These are phyloP conservation scores for Taiozyma onychis DNA, from an alignment of 1,139 yeast species.

Conservation along the genomic window DNA sequence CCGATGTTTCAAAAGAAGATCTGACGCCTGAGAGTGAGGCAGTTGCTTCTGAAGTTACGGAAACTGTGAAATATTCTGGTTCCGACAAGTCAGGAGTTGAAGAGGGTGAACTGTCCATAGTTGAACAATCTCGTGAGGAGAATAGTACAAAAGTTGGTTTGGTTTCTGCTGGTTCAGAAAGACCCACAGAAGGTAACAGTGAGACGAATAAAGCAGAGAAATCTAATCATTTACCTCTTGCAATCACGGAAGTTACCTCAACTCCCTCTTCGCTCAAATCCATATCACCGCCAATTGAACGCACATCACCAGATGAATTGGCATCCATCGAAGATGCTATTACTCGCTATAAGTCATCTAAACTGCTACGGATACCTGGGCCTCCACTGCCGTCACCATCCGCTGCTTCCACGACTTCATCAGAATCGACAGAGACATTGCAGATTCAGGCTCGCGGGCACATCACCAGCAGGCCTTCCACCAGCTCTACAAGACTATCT, in stretches of 20 bases:
- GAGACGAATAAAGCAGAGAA: neutral
- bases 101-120: neutral
- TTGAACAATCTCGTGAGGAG: neutral
- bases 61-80: neutral
- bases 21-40: neutral
- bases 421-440: neutral
- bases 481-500: constrained; percentile 1
- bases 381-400: constrained; percentile 1
- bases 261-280: neutral
- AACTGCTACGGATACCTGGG: neutral
- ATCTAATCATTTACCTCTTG: neutral
- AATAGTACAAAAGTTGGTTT: neutral
- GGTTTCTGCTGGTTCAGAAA: neutral
- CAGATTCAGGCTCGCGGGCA: neutral
- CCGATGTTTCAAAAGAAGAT: neutral
- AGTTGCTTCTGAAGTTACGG: neutral
- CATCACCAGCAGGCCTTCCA: neutral
- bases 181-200: neutral
- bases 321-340: constrained; percentile 3
- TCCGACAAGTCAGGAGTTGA: neutral
- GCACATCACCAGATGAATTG: constrained; percentile 1
- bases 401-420: neutral
- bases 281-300: neutral
- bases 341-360: constrained; percentile 2
- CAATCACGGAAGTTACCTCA: neutral